Evolutionary conservation across 352 stramenopile genomes (phyloP).

Genomic region (Pythium brachiatum): DNA sequence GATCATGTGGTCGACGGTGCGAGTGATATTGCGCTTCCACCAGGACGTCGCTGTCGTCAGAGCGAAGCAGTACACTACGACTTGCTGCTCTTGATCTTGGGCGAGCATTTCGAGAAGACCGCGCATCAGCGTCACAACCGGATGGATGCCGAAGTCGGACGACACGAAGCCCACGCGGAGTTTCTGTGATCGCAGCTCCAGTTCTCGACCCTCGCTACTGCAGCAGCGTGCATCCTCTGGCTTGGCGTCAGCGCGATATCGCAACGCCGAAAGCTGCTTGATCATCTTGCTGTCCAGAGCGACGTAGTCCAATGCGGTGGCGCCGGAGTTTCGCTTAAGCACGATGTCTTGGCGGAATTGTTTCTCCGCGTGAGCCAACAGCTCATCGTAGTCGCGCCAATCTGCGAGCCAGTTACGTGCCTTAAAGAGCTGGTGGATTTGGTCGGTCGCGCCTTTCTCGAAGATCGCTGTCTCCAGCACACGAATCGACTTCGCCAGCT

Average conservation of each 20-base stretch:
- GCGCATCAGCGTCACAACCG: slow-evolving; percentile 64
- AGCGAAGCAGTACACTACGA: slow-evolving; percentile 73
- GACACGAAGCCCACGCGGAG: slow-evolving; percentile 72
- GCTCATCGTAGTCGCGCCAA: slow-evolving; percentile 57
- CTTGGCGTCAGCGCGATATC: not conserved
- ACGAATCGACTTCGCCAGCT: slow-evolving; percentile 36
- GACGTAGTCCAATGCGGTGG: slow-evolving; percentile 47
- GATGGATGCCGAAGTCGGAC: slow-evolving; percentile 83
- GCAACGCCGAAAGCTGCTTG: slow-evolving; percentile 15
- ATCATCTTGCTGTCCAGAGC: slow-evolving; percentile 36
- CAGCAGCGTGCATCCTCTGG: slow-evolving; percentile 8
- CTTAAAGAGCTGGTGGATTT: slow-evolving; percentile 56
- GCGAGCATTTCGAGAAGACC: slow-evolving; percentile 58
- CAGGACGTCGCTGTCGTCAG: slow-evolving; percentile 56
- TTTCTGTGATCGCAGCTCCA: slow-evolving; percentile 28
- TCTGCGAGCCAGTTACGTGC: slow-evolving; percentile 63
- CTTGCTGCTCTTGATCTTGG: slow-evolving; percentile 18
- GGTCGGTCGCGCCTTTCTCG: slow-evolving; percentile 31
- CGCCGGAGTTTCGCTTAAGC: not conserved
- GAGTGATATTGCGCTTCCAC: slow-evolving; percentile 82
- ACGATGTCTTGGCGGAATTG: slow-evolving; percentile 27
- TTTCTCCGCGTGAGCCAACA: slow-evolving; percentile 35
- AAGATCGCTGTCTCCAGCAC: slow-evolving; percentile 52
- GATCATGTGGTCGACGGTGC: slow-evolving; percentile 60
- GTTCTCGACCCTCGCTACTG: not conserved